Evolutionary conservation across 1,284 basidiomycete species (phyloP).

Genomic region (Microbotryum scabiosae): DNA sequence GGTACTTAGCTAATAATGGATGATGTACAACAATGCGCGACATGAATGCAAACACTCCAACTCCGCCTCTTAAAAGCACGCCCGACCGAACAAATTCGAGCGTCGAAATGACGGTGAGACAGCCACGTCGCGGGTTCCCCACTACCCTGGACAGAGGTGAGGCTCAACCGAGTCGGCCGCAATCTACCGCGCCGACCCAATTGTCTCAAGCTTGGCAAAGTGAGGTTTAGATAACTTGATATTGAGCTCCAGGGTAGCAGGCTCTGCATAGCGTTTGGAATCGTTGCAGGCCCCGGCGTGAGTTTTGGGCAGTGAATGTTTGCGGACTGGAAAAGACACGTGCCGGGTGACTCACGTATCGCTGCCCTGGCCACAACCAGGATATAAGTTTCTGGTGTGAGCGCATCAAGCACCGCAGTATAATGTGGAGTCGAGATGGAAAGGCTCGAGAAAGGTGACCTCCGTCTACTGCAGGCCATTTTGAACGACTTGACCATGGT

Average conservation of each 20-base stretch:
- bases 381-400: conserved; percentile 91
- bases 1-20: no score
- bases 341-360: conserved; percentile 1
- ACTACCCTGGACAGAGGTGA: no score
- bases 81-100: no score
- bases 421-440: conserved; percentile 46
- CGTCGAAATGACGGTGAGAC: no score
- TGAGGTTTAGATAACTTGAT: conserved; percentile 69
- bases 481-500: conserved; percentile 95
- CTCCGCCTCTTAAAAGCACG: no score
- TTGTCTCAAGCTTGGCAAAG: conserved; percentile 50
- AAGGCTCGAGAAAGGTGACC: conserved; percentile 36
- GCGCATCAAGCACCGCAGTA: conserved; percentile 84
- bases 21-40: no score
- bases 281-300: not conserved
- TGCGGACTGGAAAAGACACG: conserved; percentile 40
- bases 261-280: conserved; percentile 48
- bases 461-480: conserved; percentile 55
- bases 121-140: no score
- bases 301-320: not conserved
- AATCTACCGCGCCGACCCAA: conserved; percentile 11
- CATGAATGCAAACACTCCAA: no score
- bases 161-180: not conserved
- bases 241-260: conserved; percentile 72
- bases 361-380: conserved; percentile 58